phyloP scores from a whole-genome alignment of 768 basidiomycete species.

The Hygrocybe punicea region DNA sequence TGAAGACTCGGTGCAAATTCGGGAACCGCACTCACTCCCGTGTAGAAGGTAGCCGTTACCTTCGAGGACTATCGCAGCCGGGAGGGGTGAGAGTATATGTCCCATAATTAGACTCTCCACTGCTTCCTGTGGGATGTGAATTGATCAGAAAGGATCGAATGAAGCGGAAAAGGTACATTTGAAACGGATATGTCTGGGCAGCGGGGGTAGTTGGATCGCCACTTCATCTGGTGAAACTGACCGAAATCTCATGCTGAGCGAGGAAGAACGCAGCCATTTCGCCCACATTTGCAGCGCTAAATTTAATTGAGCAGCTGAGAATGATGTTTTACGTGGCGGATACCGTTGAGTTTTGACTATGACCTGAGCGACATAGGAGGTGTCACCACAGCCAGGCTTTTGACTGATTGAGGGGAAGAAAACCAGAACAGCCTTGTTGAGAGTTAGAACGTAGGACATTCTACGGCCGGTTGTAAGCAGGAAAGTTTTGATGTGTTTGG shows the following conservation, averaged over 20 bases:
- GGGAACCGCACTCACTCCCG: conserved; percentile 27
- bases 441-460: conserved; percentile 28
- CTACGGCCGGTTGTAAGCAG: background rate
- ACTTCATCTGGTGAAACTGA: conserved; percentile 14
- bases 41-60: conserved; percentile 30
- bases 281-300: conserved; percentile 18
- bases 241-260: conserved; percentile 37
- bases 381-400: background rate
- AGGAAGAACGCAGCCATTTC: conserved; percentile 30
- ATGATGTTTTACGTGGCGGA: background rate
- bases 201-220: background rate
- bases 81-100: conserved; percentile 30
- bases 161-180: background rate
- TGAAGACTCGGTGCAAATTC: background rate
- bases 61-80: conserved; percentile 25
- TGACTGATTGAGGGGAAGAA: conserved; percentile 28
- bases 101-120: conserved; percentile 33
- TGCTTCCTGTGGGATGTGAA: conserved; percentile 24
- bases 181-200: background rate
- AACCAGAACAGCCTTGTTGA: conserved; percentile 33
- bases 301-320: background rate
- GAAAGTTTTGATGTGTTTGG: too few relatives aligned
- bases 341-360: conserved; percentile 31
- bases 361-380: conserved; percentile 31
- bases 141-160: background rate